Evolutionary conservation across 2,329 filamentous ascomycete genomes (phyloP), one percentile per base, ranked within the genome.

Genomic region (Diaporthe aspalathi): DNA sequence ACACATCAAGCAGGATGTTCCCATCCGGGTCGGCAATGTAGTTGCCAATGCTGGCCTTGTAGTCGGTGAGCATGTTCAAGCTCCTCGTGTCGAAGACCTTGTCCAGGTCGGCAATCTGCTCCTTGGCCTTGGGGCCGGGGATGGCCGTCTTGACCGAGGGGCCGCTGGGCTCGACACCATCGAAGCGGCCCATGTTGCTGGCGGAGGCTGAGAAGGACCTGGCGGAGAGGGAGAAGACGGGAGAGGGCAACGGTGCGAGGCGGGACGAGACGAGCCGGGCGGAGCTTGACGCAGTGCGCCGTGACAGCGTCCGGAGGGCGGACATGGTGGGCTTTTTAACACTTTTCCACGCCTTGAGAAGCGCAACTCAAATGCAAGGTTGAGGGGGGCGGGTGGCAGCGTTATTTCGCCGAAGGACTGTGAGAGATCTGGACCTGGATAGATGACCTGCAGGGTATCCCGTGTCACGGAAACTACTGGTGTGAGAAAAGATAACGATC

Each of bases 21-120:
- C 91, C 91, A 77, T 94, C 92, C 0, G 90, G 86, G 76, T 94
- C 92, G 43, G 87, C 88, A 75, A 94, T 90, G 80, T 97, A 97
- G 85, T 97, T 97, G 78, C 94, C 94, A 72, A 86, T 83, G 76
- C 91, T 93, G 82, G 91, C 89, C 75, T 87, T 86, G 82, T 94
- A 95, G 82, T 95, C 92, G 73, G 88, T 88, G 77, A 95, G 85
- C 90, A 94, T 93, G 85, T 96, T 97, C 84, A 95, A 83, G 82
- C 92, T 94, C 73, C 94, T 88, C 6, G 93, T 95, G 81, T 97
- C 94, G 78, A 96, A 97, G 72, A 97, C 92, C 78, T 91, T 85
- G 82, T 92, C 85, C 74, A 97, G 88, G 80, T 94, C 89, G 73
- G 90, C 85, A 74, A 93, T 90, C 65, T 89, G 87, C 76, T 90